Conservation (phyloP, 2,329 filamentous ascomycete genomes). For the Colletotrichum kahawae region DNA sequence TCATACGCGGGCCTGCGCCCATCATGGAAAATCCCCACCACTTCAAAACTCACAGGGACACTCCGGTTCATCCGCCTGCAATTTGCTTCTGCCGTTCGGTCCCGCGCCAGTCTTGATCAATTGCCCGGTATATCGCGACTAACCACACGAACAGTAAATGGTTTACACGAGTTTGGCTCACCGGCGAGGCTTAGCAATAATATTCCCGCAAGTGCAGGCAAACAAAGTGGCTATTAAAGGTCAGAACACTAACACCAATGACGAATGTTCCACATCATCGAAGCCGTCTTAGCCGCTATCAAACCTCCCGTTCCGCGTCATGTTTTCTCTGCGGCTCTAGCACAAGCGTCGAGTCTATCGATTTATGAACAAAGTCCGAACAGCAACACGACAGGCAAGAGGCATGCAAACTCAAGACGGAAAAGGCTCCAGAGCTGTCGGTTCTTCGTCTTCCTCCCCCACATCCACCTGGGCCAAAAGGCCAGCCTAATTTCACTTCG, state of each 20-base stretch:
- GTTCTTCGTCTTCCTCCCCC: neutral
- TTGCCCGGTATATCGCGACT: neutral
- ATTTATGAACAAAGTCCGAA: neutral
- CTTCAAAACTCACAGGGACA: neutral
- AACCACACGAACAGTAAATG: neutral
- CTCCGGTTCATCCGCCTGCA: constrained; percentile 4
- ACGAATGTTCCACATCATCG: neutral
- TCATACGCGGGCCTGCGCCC: neutral
- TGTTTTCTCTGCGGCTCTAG: neutral
- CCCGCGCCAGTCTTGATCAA: neutral
- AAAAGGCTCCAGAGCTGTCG: neutral
- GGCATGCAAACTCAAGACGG: neutral
- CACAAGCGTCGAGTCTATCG: neutral
- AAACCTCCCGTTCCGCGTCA: neutral
- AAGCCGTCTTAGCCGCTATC: neutral
- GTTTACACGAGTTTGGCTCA: neutral
- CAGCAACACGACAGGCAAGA: neutral
- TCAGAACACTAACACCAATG: neutral
- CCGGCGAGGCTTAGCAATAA: neutral
- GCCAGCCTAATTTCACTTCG: neutral
- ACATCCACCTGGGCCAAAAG: neutral
- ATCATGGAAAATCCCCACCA: neutral
- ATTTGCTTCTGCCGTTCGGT: neutral
- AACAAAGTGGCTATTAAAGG: accelerated
- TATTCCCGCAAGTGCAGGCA: neutral